phyloP scores from a whole-genome alignment of 1,139 yeast genomes.

The Saccharomyces hybrid region DNA sequence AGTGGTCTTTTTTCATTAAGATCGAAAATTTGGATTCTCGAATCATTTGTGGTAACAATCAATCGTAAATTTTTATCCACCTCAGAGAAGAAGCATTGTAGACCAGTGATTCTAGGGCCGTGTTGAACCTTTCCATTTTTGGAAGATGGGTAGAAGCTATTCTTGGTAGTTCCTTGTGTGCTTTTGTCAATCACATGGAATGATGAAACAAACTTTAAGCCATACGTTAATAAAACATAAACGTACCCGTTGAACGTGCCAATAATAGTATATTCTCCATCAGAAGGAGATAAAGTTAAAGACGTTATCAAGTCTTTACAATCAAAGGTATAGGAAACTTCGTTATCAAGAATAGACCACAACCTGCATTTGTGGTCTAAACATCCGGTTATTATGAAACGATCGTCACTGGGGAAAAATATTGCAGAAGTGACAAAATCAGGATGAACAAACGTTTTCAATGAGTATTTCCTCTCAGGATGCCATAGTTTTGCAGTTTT shows the following conservation, averaged over 20 bases:
- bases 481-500: too few relatives aligned
- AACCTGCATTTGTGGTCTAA: too few relatives aligned
- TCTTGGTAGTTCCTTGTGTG: conserved; percentile 11
- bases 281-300: conserved; percentile 20
- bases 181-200: conserved; percentile 45
- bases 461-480: too few relatives aligned
- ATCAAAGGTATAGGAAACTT: conserved; percentile 33
- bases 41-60: conserved; percentile 70
- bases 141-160: conserved; percentile 2
- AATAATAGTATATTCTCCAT: conserved; percentile 36
- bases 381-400: too few relatives aligned
- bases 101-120: conserved; percentile 45
- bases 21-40: conserved; percentile 61
- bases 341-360: conserved; percentile 58
- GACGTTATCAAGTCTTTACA: conserved; percentile 30
- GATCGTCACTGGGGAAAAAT: too few relatives aligned
- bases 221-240: conserved; percentile 36
- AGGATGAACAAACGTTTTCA: too few relatives aligned
- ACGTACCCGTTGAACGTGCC: too few relatives aligned
- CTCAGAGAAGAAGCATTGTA: conserved; percentile 31
- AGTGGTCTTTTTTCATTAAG: conserved; percentile 48
- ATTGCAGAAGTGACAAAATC: too few relatives aligned
- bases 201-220: conserved; percentile 46
- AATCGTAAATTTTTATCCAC: conserved; percentile 29
- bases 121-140: conserved; percentile 12